These are phyloP conservation scores for Echium plantagineum DNA, from an alignment of 257 asterid species.

Conservation along the genomic window DNA sequence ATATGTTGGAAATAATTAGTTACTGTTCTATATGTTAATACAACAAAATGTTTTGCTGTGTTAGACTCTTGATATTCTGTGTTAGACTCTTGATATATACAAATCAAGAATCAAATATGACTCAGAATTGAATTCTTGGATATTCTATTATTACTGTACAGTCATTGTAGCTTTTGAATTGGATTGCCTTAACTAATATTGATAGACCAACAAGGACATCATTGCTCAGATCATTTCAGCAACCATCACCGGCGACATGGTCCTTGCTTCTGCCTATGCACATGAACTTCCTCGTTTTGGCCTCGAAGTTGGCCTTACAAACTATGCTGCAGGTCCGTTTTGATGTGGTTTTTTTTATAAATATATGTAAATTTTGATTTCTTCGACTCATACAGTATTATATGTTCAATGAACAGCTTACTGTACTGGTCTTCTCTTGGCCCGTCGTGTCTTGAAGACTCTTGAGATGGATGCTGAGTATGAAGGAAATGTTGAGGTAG, in stretches of 20 bases:
- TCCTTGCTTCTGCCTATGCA: constrained; percentile 68
- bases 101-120: too few species aligned
- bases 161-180: not conserved
- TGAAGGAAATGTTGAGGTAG: constrained; percentile 79
- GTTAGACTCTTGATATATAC: not conserved
- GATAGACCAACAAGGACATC: constrained; percentile 62
- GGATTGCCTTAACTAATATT: constrained; percentile 25
- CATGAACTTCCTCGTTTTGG: constrained; percentile 74
- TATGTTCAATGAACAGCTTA: constrained; percentile 34
- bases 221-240: constrained; percentile 67
- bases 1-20: too few species aligned
- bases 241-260: constrained; percentile 71
- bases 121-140: too few species aligned
- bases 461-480: constrained; percentile 75
- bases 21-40: not conserved
- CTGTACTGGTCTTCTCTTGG: constrained; percentile 83
- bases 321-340: constrained; percentile 63
- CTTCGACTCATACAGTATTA: not conserved
- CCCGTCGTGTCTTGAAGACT: constrained; percentile 61
- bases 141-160: too few species aligned
- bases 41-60: not conserved
- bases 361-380: not conserved
- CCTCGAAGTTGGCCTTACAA: constrained; percentile 74
- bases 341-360: not conserved
- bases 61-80: not conserved